A percentile compares a stretch with the other conserved stretches of the same genome.
Evolutionary conservation across 345 rosid genomes (phyloP).

Genomic region (Passiflora organensis): DNA sequence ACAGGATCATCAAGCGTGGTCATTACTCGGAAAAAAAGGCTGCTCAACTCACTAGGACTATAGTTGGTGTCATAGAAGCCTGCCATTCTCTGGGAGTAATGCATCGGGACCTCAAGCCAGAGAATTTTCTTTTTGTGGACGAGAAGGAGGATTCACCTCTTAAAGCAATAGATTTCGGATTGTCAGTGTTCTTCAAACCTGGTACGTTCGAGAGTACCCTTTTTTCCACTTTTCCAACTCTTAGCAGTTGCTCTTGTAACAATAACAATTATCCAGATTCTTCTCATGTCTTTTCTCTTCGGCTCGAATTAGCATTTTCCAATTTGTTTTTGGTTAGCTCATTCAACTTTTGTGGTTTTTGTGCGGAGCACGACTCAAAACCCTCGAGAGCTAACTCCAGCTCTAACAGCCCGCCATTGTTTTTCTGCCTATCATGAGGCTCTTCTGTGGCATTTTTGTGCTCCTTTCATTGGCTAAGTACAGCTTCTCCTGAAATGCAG

Average conservation of each 20-base stretch:
- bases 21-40: constrained; percentile 76
- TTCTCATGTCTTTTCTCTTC: too few species aligned
- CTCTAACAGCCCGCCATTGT: too few species aligned
- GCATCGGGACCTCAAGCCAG: constrained; percentile 88
- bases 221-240: neutral
- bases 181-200: constrained; percentile 69
- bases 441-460: too few species aligned
- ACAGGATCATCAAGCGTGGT: constrained; percentile 71
- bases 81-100: constrained; percentile 78
- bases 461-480: too few species aligned
- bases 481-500: constrained; percentile 30
- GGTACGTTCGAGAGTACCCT: constrained; percentile 34
- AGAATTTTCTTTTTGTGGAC: constrained; percentile 69
- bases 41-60: constrained; percentile 58
- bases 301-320: too few species aligned
- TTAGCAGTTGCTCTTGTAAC: neutral
- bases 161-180: constrained; percentile 81
- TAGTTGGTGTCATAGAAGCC: constrained; percentile 65
- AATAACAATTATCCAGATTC: too few species aligned
- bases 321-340: too few species aligned
- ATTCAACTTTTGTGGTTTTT: too few species aligned
- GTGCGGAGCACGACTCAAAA: too few species aligned
- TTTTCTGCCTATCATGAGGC: too few species aligned
- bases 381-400: too few species aligned
- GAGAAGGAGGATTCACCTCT: constrained; percentile 66